Evolutionary conservation across 805 yeast genomes (phyloP).

Genomic region (Saccharomycopsis sp.): DNA sequence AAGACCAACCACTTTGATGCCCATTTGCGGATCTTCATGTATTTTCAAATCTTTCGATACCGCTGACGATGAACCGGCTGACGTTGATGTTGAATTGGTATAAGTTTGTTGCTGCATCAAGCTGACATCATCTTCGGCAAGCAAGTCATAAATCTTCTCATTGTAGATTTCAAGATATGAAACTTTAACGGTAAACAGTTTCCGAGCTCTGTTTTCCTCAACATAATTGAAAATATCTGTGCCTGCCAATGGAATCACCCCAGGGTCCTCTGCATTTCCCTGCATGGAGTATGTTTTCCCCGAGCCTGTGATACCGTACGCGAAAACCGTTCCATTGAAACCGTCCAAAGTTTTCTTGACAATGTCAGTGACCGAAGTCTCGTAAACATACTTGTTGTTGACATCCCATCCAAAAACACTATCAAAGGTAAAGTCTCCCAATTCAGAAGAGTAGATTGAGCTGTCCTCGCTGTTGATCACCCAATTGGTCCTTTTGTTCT

Average conservation of each 20-base stretch:
- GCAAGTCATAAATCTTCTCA: constrained; percentile 74
- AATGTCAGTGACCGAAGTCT: constrained; percentile 41
- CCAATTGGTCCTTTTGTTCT: constrained; percentile 20
- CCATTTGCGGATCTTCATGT: constrained; percentile 65
- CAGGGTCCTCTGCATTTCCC: constrained; percentile 54
- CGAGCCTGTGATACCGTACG: constrained; percentile 92
- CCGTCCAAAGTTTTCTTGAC: constrained; percentile 57
- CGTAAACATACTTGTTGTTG: constrained; percentile 54
- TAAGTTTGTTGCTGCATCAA: constrained; percentile 10
- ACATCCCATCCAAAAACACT: constrained; percentile 51
- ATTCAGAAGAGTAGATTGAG: constrained; percentile 26
- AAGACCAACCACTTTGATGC: constrained; percentile 69
- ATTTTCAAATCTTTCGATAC: constrained; percentile 54
- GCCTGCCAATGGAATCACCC: constrained; percentile 64
- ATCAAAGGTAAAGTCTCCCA: constrained; percentile 55
- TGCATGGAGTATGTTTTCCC: constrained; percentile 88
- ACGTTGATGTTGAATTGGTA: constrained; percentile 14
- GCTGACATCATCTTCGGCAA: constrained; percentile 38
- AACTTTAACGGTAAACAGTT: constrained; percentile 41
- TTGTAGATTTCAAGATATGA: constrained; percentile 84
- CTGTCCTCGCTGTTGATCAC: constrained; percentile 31
- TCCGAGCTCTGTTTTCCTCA: constrained; percentile 21
- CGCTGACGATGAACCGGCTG: too few relatives aligned
- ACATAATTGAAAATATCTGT: constrained; percentile 47
- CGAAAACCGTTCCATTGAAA: constrained; percentile 81